Evolutionary conservation across 2,329 filamentous ascomycete genomes (phyloP).

Genomic region (Drechslera avenae): DNA sequence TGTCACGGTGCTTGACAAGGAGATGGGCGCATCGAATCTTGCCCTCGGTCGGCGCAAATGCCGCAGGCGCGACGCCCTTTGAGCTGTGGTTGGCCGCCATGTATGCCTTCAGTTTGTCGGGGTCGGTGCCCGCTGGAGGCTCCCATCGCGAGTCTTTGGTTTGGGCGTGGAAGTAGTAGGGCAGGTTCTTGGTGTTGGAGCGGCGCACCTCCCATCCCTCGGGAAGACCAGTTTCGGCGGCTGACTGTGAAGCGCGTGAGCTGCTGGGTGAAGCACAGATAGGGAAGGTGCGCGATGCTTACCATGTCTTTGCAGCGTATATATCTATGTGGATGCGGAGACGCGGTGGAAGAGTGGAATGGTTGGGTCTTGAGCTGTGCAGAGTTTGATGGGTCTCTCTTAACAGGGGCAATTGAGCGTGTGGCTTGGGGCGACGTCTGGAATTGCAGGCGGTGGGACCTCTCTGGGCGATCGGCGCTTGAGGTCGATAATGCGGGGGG

Average conservation of each 20-base stretch:
- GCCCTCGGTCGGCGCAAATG: slow-evolving; percentile 55
- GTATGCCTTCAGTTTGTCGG: slow-evolving; percentile 89
- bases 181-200: slow-evolving; percentile 97
- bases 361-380: neutral
- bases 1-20: slow-evolving; percentile 89
- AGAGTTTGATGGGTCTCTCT: slow-evolving; percentile 7
- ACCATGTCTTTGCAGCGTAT: slow-evolving; percentile 32
- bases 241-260: slow-evolving; percentile 36
- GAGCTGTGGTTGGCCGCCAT: slow-evolving; percentile 87
- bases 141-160: slow-evolving; percentile 95
- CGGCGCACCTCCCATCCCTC: slow-evolving; percentile 93
- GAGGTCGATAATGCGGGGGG: slow-evolving; percentile 28
- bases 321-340: neutral
- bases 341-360: neutral
- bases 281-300: slow-evolving; percentile 19
- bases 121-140: slow-evolving; percentile 84
- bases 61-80: slow-evolving; percentile 51
- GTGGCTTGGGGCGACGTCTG: slow-evolving; percentile 14
- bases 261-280: slow-evolving; percentile 12
- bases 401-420: slow-evolving; percentile 2
- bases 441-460: slow-evolving; percentile 17
- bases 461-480: slow-evolving; percentile 24
- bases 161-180: slow-evolving; percentile 93
- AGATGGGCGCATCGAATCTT: slow-evolving; percentile 95
- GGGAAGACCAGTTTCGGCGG: slow-evolving; percentile 68